Percentiles rank a stretch among this genome's conserved stretches.
Evolutionary conservation across 2,329 filamentous ascomycete genomes (phyloP).

Genomic region (Fusarium nelsonii): DNA sequence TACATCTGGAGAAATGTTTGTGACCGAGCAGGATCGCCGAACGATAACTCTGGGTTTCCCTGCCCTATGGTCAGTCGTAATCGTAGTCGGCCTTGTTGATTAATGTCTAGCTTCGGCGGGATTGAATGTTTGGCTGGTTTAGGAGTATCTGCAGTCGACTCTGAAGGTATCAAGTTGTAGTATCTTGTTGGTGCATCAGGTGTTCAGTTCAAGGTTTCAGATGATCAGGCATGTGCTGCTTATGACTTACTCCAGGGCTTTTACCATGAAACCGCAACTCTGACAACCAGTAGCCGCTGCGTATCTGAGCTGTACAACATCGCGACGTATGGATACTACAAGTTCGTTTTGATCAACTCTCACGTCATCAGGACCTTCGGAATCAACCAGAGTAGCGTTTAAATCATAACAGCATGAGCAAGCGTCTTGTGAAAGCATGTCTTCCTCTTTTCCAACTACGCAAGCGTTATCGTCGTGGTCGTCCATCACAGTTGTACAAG

Average conservation of each 20-base stretch:
- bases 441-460: no score
- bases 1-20: slow-evolving; percentile 28
- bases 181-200: neutral
- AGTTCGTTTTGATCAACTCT: slow-evolving; percentile 2
- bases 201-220: neutral
- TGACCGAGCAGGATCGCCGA: neutral
- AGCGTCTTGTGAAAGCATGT: no score
- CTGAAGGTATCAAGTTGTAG: neutral
- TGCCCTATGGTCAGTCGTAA: slow-evolving; percentile 22
- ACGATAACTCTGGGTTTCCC: slow-evolving; percentile 34
- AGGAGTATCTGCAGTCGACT: no score
- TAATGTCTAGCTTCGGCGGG: no score
- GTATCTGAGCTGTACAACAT: neutral
- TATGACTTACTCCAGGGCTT: slow-evolving; percentile 3
- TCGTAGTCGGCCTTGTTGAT: neutral
- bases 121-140: no score
- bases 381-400: neutral
- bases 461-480: neutral
- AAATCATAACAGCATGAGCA: slow-evolving; percentile 31
- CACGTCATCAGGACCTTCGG: neutral
- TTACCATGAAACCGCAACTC: slow-evolving; percentile 20
- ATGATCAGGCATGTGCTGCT: no score
- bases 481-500: neutral
- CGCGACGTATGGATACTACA: slow-evolving; percentile 4
- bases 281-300: slow-evolving; percentile 15